Percentiles rank a stretch among this genome's conserved stretches.
Evolutionary conservation across 2,329 filamentous ascomycete species (phyloP).

Genomic region (Talaromyces albobiverticillius): DNA sequence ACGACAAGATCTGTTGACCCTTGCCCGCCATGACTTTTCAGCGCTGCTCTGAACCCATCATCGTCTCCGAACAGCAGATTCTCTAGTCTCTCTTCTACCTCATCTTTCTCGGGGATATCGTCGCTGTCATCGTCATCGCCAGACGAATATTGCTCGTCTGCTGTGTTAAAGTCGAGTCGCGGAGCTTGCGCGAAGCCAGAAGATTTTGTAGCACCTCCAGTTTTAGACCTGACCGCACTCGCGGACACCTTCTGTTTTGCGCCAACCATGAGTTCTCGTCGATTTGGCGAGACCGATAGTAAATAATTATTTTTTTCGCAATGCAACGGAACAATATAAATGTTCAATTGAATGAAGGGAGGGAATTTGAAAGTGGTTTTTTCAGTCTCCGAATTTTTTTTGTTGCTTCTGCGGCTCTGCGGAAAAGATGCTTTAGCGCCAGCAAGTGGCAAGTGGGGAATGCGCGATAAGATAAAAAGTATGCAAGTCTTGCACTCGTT

Average conservation of each 20-base stretch:
- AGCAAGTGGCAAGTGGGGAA: not conserved
- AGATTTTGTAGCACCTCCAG: slow-evolving; percentile 23
- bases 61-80: slow-evolving; percentile 84
- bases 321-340: too few relatives aligned
- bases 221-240: slow-evolving; percentile 21
- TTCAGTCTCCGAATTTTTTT: slow-evolving; percentile 7
- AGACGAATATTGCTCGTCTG: slow-evolving; percentile 21
- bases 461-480: slow-evolving; percentile 14
- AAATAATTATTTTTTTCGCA: too few relatives aligned
- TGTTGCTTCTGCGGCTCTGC: slow-evolving; percentile 15
- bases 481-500: too few relatives aligned
- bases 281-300: too few relatives aligned
- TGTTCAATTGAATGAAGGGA: not conserved
- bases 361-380: not conserved
- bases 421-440: slow-evolving; percentile 12
- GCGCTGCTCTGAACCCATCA: slow-evolving; percentile 71
- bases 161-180: slow-evolving; percentile 20
- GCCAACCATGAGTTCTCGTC: slow-evolving; percentile 17
- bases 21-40: slow-evolving; percentile 57
- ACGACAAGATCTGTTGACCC: slow-evolving; percentile 37
- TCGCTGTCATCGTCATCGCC: slow-evolving; percentile 24
- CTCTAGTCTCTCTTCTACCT: slow-evolving; percentile 81
- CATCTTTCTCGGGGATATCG: slow-evolving; percentile 64
- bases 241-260: slow-evolving; percentile 28
- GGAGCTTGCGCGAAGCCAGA: slow-evolving; percentile 17